Conservation (phyloP, 2,329 filamentous ascomycete genomes). For the Pestalotiopsis sp. region DNA sequence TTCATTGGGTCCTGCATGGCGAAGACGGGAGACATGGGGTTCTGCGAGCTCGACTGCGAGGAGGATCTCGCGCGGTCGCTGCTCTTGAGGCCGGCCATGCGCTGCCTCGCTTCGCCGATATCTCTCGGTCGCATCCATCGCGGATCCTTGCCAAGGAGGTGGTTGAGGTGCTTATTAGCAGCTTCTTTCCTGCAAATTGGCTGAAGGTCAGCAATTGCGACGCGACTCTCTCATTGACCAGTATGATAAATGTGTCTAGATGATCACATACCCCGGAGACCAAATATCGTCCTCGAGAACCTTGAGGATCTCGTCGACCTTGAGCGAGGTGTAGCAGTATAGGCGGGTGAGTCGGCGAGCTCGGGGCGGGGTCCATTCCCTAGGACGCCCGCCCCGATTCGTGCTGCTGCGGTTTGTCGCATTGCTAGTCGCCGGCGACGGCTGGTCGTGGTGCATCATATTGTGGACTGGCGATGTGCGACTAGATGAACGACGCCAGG, state of each 20-base stretch:
- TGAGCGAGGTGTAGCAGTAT: slow-evolving; percentile 57
- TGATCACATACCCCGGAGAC: slow-evolving; percentile 43
- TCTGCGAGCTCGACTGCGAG: slow-evolving; percentile 8
- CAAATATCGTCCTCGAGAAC: slow-evolving; percentile 47
- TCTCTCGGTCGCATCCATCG: slow-evolving; percentile 56
- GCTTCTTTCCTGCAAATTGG: slow-evolving; percentile 48
- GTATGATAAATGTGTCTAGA: background rate
- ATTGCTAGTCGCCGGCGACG: slow-evolving; percentile 10
- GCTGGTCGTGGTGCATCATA: background rate
- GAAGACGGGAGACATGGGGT: background rate
- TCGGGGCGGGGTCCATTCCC: slow-evolving; percentile 54
- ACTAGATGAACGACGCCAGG: background rate
- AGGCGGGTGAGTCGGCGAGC: slow-evolving; percentile 55
- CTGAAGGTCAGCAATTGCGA: slow-evolving; percentile 16
- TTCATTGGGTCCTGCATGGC: slow-evolving; percentile 19
- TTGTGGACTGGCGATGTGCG: background rate
- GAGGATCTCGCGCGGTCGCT: slow-evolving; percentile 33
- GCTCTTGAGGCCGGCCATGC: slow-evolving; percentile 39
- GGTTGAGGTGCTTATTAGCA: slow-evolving; percentile 57
- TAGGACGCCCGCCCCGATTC: slow-evolving; percentile 48
- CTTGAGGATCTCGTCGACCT: slow-evolving; percentile 48
- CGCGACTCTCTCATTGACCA: too few species aligned
- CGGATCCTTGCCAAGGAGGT: slow-evolving; percentile 58
- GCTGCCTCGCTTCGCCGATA: slow-evolving; percentile 50
- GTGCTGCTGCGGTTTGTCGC: slow-evolving; percentile 20